Conservation (phyloP, 2,329 filamentous ascomycete genomes). For the Furcasterigmium furcatum region DNA sequence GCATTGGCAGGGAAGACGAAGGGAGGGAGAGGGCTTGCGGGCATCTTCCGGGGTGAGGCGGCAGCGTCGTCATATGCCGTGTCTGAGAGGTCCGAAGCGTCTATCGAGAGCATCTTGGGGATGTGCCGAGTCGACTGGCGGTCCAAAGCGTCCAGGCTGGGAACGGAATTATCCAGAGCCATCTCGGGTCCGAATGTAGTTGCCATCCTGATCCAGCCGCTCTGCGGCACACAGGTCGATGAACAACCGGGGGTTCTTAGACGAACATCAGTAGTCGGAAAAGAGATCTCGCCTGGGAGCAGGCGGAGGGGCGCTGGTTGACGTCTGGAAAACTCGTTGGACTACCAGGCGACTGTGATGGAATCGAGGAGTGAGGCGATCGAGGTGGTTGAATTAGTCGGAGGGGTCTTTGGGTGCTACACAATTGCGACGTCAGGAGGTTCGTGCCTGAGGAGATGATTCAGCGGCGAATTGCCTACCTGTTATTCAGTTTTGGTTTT, state of each 20-base stretch:
- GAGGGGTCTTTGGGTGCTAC: too few relatives aligned
- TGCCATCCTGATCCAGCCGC: conserved; percentile 42
- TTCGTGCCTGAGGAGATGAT: too few relatives aligned
- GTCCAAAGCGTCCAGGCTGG: not conserved
- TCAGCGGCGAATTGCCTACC: too few relatives aligned
- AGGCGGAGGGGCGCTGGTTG: not conserved
- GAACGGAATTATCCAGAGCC: conserved; percentile 21
- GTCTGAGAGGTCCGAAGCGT: not conserved
- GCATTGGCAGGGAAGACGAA: conserved; percentile 60
- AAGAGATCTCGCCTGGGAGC: not conserved
- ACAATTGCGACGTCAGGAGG: too few relatives aligned
- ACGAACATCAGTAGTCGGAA: conserved; percentile 32
- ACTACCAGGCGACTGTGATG: too few relatives aligned
- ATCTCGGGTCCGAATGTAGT: conserved; percentile 33
- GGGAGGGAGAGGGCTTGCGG: conserved; percentile 42
- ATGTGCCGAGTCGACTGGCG: not conserved
- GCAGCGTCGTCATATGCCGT: conserved; percentile 11
- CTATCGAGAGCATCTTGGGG: conserved; percentile 2
- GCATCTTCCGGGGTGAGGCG: conserved; percentile 28
- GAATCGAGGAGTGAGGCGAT: too few relatives aligned
- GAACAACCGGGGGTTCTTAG: conserved; percentile 30
- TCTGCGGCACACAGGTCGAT: conserved; percentile 43
- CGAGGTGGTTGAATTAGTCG: too few relatives aligned
- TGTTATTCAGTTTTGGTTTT: too few relatives aligned
- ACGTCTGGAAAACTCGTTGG: too few relatives aligned